Evolutionary conservation across 768 basidiomycete genomes (phyloP), one percentile per base, ranked within the genome.

Genomic region (Lentinula guzmanii): DNA sequence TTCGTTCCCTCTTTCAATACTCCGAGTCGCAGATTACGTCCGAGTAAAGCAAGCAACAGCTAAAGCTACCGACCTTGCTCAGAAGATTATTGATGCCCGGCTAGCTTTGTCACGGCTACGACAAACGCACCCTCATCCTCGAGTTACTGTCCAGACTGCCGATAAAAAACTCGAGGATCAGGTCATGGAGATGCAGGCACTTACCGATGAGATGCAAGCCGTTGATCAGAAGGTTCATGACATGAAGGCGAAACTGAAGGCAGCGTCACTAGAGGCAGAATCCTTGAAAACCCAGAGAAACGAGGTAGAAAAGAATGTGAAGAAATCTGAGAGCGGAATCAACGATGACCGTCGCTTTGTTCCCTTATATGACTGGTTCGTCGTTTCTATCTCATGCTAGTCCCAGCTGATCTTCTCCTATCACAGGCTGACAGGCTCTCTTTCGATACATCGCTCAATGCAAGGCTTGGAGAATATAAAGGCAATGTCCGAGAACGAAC

Each of bases 61-160:
- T 24, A 81, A 83, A 63, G 86, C 87, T 1, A 75, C 84, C 21
- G 64, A 77, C 2, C 81, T 93, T 1, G 82, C 89, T 1, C 84
- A 90, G 61, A 82, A 90, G 70, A 93, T 95, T 66, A 82, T 92
- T 62, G 92, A 95, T 68, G 85, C 92, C 39, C 87, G 90, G 39
- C 82, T 94, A 4, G 83, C 88, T 1, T 79, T 95, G 41, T 87
- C 88, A 6, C 84, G 93, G 1, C 84, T 95, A 16, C 85, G 91
- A 18, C 89, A 93, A 65, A 83, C 87, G 2, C 86, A 95, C 66
- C 90, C 91, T 0, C 82, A 86, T 18, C 88, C 93, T 50, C 84
- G 93, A 9, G 74, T 95, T 37, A 96, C 94, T 0, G 82, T 92
- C 37, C 72, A 85, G 2, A 77, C 86, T 51, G 94, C 94, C 0